phyloP scores from a whole-genome alignment of 306 rosid species.

The Begonia fuchsioides region DNA sequence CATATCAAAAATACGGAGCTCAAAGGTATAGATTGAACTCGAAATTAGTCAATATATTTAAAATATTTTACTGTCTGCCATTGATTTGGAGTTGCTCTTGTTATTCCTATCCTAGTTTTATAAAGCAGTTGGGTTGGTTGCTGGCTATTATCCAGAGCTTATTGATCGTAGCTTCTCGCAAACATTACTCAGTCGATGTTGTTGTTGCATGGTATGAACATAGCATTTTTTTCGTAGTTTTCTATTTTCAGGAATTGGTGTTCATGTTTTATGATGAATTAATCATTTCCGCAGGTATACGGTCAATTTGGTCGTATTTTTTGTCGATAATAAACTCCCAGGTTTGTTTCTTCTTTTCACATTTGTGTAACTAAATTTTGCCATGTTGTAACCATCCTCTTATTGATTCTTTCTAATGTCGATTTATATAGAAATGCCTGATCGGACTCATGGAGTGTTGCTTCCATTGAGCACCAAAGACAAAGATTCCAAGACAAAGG shows the following conservation, averaged over 20 bases:
- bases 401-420: no score
- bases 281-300: constrained; percentile 26
- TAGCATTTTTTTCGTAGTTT: background rate
- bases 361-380: no score
- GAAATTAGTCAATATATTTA: background rate
- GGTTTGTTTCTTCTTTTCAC: no score
- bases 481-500: constrained; percentile 25
- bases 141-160: constrained; percentile 29
- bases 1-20: constrained; percentile 35
- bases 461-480: constrained; percentile 24
- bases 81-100: constrained; percentile 1
- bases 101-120: constrained; percentile 17
- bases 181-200: constrained; percentile 36
- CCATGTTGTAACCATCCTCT: no score
- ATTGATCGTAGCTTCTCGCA: constrained; percentile 39
- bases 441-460: constrained; percentile 22
- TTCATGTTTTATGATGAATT: background rate
- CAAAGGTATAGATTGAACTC: constrained; percentile 15
- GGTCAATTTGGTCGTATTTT: constrained; percentile 31
- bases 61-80: no score
- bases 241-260: background rate
- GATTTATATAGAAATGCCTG: constrained; percentile 21
- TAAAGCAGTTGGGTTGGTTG: constrained; percentile 38
- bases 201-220: constrained; percentile 30
- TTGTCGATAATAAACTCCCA: constrained; percentile 30